Conservation (phyloP, 768 basidiomycete species). For the Daedaleopsis sinensis region DNA sequence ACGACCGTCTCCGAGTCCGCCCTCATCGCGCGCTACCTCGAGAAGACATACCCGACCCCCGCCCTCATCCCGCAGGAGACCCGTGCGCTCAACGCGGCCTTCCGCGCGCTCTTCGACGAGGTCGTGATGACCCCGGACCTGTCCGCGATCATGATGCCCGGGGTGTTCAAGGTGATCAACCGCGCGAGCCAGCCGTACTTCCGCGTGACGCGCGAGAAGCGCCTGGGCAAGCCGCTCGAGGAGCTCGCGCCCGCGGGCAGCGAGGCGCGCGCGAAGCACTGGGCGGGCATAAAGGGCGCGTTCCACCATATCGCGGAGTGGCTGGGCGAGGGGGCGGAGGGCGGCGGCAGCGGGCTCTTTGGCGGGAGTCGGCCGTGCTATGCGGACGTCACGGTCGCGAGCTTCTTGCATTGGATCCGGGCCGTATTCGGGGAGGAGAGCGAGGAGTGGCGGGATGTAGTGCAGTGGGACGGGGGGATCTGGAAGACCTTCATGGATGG, state of each 20-base stretch:
- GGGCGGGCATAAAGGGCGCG: slow-evolving; percentile 32
- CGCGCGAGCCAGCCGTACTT: slow-evolving; percentile 31
- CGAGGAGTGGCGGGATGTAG: slow-evolving; percentile 37
- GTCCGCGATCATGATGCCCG: slow-evolving; percentile 17
- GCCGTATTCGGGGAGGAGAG: slow-evolving; percentile 30
- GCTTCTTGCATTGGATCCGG: slow-evolving; percentile 40
- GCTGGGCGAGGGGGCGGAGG: slow-evolving; percentile 32
- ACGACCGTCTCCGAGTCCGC: slow-evolving; percentile 27
- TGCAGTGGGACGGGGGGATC: slow-evolving; percentile 41
- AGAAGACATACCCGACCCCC: slow-evolving; percentile 33
- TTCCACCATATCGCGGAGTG: slow-evolving; percentile 32
- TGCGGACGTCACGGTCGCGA: slow-evolving; percentile 41
- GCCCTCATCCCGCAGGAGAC: slow-evolving; percentile 35
- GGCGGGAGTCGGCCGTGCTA: slow-evolving; percentile 36
- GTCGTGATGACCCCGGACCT: background rate
- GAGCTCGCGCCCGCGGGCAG: slow-evolving; percentile 29
- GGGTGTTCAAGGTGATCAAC: background rate
- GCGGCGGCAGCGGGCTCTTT: slow-evolving; percentile 33
- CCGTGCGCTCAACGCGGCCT: slow-evolving; percentile 22
- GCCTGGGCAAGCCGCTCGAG: slow-evolving; percentile 37
- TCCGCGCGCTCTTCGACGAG: slow-evolving; percentile 24
- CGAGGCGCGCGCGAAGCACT: slow-evolving; percentile 31
- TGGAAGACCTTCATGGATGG: slow-evolving; percentile 39
- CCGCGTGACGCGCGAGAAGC: slow-evolving; percentile 37
- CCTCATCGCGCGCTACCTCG: slow-evolving; percentile 30